phyloP scores from a whole-genome alignment of 495 filamentous ascomycete species.

The Astrocystis sublimbata region DNA sequence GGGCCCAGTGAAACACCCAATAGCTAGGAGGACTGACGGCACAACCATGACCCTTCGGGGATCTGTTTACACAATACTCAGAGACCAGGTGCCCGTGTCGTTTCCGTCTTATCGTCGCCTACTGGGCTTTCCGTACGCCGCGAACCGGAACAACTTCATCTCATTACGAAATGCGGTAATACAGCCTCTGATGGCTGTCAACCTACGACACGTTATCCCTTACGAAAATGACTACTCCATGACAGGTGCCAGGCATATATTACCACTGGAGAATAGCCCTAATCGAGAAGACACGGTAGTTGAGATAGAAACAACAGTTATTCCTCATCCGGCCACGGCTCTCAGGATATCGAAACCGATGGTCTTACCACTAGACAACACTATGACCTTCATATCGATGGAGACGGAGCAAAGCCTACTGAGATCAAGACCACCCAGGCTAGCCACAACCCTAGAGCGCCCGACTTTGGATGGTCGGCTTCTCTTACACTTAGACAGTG shows the following conservation, averaged over 20 bases:
- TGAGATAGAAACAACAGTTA: background rate
- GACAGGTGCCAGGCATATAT: background rate
- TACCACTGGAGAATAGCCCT: background rate
- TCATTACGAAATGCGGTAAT: background rate
- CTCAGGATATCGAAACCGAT: background rate
- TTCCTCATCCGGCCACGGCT: background rate
- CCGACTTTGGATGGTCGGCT: background rate
- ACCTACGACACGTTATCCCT: background rate
- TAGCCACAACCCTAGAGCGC: background rate
- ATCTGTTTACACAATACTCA: background rate
- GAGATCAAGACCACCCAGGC: background rate
- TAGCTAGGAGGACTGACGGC: background rate
- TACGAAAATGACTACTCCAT: background rate
- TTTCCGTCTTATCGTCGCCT: background rate
- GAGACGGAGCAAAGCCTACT: background rate
- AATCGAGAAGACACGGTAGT: background rate
- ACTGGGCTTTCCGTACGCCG: background rate
- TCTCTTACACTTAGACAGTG: background rate
- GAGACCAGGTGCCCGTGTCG: background rate
- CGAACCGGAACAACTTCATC: background rate
- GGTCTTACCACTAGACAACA: background rate
- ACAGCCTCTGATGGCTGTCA: background rate
- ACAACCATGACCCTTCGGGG: background rate
- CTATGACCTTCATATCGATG: background rate
- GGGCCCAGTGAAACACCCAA: background rate